Conservation (phyloP, 495 filamentous ascomycete genomes). For the Aspergillus steynii region DNA sequence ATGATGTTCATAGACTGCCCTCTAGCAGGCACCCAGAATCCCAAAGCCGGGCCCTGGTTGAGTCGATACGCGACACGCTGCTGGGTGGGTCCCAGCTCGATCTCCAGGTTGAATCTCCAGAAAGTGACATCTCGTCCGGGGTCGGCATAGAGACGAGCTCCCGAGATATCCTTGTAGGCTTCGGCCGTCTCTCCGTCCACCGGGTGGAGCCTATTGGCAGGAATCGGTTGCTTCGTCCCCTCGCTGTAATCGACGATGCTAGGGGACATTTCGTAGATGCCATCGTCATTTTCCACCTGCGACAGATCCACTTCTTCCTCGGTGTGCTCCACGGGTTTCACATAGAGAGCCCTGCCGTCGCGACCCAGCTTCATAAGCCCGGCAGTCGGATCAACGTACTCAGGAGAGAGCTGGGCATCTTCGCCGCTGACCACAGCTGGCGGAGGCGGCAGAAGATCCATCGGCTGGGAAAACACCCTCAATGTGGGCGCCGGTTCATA, state of each 20-base stretch:
- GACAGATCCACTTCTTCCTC: constrained; percentile 75
- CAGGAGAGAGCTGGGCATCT: constrained; percentile 61
- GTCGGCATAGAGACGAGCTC: constrained; percentile 81
- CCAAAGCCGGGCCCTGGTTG: constrained; percentile 83
- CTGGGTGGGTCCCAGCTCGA: constrained; percentile 76
- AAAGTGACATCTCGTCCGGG: constrained; percentile 87
- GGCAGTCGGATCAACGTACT: constrained; percentile 88
- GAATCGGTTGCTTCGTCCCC: constrained; percentile 37
- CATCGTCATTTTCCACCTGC: constrained; percentile 70
- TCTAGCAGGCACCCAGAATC: constrained; percentile 90
- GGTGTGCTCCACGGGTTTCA: constrained; percentile 80
- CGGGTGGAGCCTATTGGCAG: constrained; percentile 42
- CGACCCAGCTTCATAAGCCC: constrained; percentile 81
- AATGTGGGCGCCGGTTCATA: constrained; percentile 78
- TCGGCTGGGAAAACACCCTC: constrained; percentile 80
- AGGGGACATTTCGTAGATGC: constrained; percentile 67
- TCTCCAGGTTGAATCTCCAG: constrained; percentile 93
- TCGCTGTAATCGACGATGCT: constrained; percentile 45
- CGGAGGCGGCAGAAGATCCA: constrained; percentile 82
- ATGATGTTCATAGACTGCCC: constrained; percentile 95
- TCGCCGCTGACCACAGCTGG: constrained; percentile 66
- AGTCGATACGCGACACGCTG: constrained; percentile 92
- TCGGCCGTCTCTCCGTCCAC: constrained; percentile 71
- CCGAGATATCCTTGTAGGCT: constrained; percentile 77
- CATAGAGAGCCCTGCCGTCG: constrained; percentile 77